Conservation (phyloP, 2,329 filamentous ascomycete species). For the Epichloe sibirici region DNA sequence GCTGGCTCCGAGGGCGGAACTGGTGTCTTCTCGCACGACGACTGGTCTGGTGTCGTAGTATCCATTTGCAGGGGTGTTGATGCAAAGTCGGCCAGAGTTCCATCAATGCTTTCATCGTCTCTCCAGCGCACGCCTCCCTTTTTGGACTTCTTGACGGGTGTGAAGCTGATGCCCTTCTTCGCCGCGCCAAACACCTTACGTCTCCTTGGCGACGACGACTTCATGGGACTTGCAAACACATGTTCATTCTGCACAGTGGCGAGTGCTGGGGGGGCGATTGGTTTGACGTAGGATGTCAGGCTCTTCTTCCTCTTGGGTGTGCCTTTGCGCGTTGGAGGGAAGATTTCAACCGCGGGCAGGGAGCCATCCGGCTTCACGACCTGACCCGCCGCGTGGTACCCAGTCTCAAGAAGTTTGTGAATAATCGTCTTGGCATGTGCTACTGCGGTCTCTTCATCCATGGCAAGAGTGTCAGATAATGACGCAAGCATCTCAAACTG, state of each 20-base stretch:
- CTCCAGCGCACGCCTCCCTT: slow-evolving; percentile 84
- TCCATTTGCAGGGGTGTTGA: slow-evolving; percentile 67
- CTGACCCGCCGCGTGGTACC: slow-evolving; percentile 62
- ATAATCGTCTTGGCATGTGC: slow-evolving; percentile 67
- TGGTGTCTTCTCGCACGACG: slow-evolving; percentile 17
- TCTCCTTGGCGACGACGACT: slow-evolving; percentile 64
- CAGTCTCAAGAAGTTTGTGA: slow-evolving; percentile 63
- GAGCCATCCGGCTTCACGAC: slow-evolving; percentile 82
- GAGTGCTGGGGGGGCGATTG: slow-evolving; percentile 33
- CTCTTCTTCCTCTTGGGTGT: slow-evolving; percentile 65
- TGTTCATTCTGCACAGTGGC: slow-evolving; percentile 20
- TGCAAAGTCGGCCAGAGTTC: slow-evolving; percentile 78
- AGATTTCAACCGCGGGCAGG: slow-evolving; percentile 47
- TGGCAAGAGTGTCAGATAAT: slow-evolving; percentile 65
- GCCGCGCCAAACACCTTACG: slow-evolving; percentile 49
- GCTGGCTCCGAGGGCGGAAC: slow-evolving; percentile 17
- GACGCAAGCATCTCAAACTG: slow-evolving; percentile 87
- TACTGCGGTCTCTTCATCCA: slow-evolving; percentile 76
- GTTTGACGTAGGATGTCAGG: slow-evolving; percentile 27
- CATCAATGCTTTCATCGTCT: slow-evolving; percentile 75
- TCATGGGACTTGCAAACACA: slow-evolving; percentile 41
- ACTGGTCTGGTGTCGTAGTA: slow-evolving; percentile 37
- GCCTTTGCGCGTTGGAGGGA: slow-evolving; percentile 57
- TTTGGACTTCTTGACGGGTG: slow-evolving; percentile 64
- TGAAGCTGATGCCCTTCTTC: slow-evolving; percentile 66